These are phyloP conservation scores for Cytospora paraplurivora DNA, from an alignment of 2,329 filamentous ascomycete species.

Conservation along the genomic window DNA sequence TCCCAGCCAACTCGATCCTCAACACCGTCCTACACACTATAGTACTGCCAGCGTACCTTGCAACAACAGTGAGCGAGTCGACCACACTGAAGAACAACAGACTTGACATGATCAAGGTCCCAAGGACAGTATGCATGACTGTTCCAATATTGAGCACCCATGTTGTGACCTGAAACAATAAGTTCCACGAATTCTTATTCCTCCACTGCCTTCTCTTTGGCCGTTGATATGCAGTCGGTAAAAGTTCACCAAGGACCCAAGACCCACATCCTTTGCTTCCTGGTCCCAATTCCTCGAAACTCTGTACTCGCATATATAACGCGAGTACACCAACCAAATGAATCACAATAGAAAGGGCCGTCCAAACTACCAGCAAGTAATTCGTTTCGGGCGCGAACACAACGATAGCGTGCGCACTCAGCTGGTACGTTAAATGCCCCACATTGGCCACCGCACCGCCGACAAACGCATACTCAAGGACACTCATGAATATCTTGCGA, in stretches of 20 bases:
- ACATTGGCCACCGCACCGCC: conserved; percentile 31
- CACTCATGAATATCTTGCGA: not conserved
- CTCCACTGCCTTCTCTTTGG: not conserved
- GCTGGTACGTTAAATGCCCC: conserved; percentile 32
- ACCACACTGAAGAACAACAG: not conserved
- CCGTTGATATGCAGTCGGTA: not conserved
- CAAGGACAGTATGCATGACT: not conserved
- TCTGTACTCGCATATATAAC: not conserved
- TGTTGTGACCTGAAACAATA: not conserved
- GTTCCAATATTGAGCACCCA: not conserved
- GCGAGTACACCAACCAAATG: not conserved
- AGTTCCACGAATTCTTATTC: not conserved
- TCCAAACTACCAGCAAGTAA: conserved; percentile 35
- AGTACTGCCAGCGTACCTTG: not conserved
- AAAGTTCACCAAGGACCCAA: not conserved
- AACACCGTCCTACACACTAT: not conserved
- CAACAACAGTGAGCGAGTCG: not conserved
- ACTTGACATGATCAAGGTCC: not conserved
- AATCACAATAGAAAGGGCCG: conserved; percentile 32
- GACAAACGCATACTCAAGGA: conserved; percentile 16
- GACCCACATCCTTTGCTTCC: not conserved
- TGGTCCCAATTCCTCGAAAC: too few species aligned
- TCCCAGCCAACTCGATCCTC: not conserved
- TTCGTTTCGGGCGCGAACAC: conserved; percentile 33
- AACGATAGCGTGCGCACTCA: conserved; percentile 34